Base-by-base conservation (phyloP, 208 protist genomes). In the Lotmaria passim region DNA sequence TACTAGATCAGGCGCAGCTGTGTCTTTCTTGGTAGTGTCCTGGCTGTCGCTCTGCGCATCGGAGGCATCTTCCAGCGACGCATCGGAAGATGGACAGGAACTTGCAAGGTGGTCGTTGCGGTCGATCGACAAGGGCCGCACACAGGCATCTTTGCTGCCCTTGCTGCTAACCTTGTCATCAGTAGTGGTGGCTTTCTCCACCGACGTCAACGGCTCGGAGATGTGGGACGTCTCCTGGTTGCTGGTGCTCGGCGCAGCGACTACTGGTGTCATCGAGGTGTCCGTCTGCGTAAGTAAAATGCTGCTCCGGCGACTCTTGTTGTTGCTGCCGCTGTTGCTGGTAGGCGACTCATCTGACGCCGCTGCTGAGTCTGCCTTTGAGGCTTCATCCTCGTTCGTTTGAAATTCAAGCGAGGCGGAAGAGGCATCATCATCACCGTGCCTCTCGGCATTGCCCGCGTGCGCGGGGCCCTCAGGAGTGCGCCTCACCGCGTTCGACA, bases 81-180 rank as follows among this genome's bases (percentile, higher is more conserved):
- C 48, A 11, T 6, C 7, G 1, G 48, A 31, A 24, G 48, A 53
- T 5, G 8, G 4, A 15, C 24, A 10, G 31, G 36, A 41, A 12
- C 12, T 7, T 12, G 23, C 12, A 39, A 55, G 44, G 55, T 28
- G 39, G 12, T 69, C 50, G 47, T 24, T 33, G 23, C 19, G 26
- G 38, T 69, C 50, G 34, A 69, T 69, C 5, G 63, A 60, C 24
- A 60, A 21, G 17, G 48, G 50, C 6, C 24, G 63, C n/a, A 12
- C 15, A 31, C 43, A n/a, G 17, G n/a, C 47, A 7, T n/a, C 14
- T 17, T 17, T n/a, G 17, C 41, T 46, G 41, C 14, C 14, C 41
- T 46, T 17, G 17, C 17, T 17, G 41, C 17, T 17, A n/a, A 17
- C 41, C 14, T n/a, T n/a, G n/a, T n/a, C n/a, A n/a, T n/a, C n/a